Base-by-base conservation (phyloP, 2,329 filamentous ascomycete genomes). In the Monosporascus sp. region DNA sequence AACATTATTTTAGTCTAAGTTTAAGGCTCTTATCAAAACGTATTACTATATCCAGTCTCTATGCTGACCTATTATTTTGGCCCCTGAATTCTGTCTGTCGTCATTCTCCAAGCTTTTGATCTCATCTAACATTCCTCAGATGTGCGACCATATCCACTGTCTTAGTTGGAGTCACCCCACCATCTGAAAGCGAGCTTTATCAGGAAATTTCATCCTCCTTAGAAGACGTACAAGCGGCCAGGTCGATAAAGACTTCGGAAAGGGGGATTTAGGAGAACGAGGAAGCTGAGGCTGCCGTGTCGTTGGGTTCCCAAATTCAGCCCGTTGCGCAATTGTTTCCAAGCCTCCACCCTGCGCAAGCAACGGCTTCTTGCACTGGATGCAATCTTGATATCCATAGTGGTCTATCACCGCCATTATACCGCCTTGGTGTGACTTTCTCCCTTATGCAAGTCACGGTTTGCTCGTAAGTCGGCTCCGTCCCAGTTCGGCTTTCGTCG, bases 371-470 rank as follows among this genome's bases (percentile, higher is more conserved):
- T 42, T 51, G 53, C 51, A 53, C 45, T 53, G 49, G 47, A 56
- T 53, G 47, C 52, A 51, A 52, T 39, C 52, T 55, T 56, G 50
- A 54, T 45, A 14, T 38, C 25, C 44, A 54, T 54, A 51, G 50
- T 55, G 54, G 46, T 51, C 51, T 49, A 54, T 55, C 53, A 49
- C 53, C 56, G 54, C 48, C 45, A 47, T 50, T 46, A 11, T 50
- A 50, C 20, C 52, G 22, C 45, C 27, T 50, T 46, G 20, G 53
- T 22, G 45, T 51, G 47, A 46, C 37, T 59, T 54, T 51, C 57
- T 58, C 54, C 57, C 56, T 57, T 59, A 65, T 63, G 62, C 59
- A 55, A 60, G 53, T 60, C 54, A 56, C 55, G 51, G 57, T 62
- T 57, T 57, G 56, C 57, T 56, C 45, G 59, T 61, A 57, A 58